Conservation (phyloP, 1,284 basidiomycete genomes). For the Mycosarcoma mackinlayi region DNA sequence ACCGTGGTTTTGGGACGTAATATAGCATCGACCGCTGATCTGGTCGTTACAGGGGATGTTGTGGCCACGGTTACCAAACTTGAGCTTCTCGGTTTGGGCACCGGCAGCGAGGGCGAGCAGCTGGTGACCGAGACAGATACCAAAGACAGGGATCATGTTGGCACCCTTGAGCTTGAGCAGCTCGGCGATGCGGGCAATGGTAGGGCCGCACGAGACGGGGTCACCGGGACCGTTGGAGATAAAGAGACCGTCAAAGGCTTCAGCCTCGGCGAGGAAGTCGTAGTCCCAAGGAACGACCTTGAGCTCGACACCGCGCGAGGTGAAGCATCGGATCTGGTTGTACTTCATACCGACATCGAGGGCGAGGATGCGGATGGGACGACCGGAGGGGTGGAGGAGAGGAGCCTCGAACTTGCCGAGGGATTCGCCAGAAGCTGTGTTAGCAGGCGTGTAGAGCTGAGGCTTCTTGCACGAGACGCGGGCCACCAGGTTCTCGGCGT, state of each 20-base stretch:
- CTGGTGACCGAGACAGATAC: constrained; percentile 99
- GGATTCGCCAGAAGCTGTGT: constrained; percentile 68
- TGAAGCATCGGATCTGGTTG: constrained; percentile 98
- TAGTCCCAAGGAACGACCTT: constrained; percentile 98
- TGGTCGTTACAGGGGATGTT: constrained; percentile 98
- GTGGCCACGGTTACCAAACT: constrained; percentile 98
- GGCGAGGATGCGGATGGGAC: constrained; percentile 85
- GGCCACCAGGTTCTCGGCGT: constrained; percentile 89
- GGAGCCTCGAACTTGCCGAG: constrained; percentile 68
- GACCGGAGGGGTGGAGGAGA: constrained; percentile 80
- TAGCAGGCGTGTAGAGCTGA: constrained; percentile 74
- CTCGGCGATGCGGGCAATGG: constrained; percentile 78
- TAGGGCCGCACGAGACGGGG: constrained; percentile 78
- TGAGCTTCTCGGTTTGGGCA: constrained; percentile 95
- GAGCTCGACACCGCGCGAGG: constrained; percentile 89
- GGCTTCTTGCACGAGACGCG: constrained; percentile 81
- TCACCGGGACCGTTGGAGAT: constrained; percentile 98
- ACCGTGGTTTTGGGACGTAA: constrained; percentile 99
- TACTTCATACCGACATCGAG: constrained; percentile 99
- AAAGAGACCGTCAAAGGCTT: constrained; percentile 94
- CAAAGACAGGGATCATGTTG: constrained; percentile 88
- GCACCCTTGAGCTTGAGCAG: constrained; percentile 74
- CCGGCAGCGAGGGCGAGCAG: constrained; percentile 94
- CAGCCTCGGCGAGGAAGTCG: constrained; percentile 79
- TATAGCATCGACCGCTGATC: constrained; percentile 94